Conservation (phyloP, 164 flowering plant genomes). For the Magnolia sinica region DNA sequence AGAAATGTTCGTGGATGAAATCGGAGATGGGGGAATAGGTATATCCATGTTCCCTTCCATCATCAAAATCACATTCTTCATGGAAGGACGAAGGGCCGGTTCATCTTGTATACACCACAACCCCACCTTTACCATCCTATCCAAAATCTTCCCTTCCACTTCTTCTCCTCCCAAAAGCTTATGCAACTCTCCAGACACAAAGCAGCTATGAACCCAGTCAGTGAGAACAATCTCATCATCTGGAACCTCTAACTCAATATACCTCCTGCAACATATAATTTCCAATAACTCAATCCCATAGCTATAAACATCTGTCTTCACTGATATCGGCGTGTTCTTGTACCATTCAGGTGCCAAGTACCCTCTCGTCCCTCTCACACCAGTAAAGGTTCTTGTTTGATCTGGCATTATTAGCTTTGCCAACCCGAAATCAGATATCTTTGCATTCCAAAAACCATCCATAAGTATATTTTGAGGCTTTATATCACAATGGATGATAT, state of each 20-base stretch:
- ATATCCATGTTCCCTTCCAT: slow-evolving; percentile 34
- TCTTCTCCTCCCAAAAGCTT: slow-evolving; percentile 10
- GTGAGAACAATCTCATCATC: slow-evolving; percentile 23
- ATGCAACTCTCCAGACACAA: slow-evolving; percentile 10
- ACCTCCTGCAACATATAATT: slow-evolving; percentile 21
- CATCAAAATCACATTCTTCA: slow-evolving; percentile 39
- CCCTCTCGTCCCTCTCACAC: slow-evolving; percentile 19
- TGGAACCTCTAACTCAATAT: neutral
- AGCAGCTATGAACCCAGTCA: slow-evolving; percentile 27
- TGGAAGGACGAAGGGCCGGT: slow-evolving; percentile 34
- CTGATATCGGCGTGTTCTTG: slow-evolving; percentile 22
- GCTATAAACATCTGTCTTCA: slow-evolving; percentile 36
- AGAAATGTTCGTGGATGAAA: neutral
- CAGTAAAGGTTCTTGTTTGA: slow-evolving; percentile 10
- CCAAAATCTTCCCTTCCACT: slow-evolving; percentile 16
- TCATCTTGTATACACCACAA: slow-evolving; percentile 44
- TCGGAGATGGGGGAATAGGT: slow-evolving; percentile 21
- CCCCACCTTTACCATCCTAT: slow-evolving; percentile 28
- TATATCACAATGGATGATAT: slow-evolving; percentile 23
- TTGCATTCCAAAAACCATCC: slow-evolving; percentile 15
- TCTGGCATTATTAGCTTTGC: slow-evolving; percentile 15
- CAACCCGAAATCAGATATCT: slow-evolving; percentile 21
- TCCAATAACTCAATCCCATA: slow-evolving; percentile 34
- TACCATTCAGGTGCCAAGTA: slow-evolving; percentile 24
- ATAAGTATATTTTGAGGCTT: slow-evolving; percentile 24